Conservation (phyloP, 345 rosid species). For the Salix suchowensis region DNA sequence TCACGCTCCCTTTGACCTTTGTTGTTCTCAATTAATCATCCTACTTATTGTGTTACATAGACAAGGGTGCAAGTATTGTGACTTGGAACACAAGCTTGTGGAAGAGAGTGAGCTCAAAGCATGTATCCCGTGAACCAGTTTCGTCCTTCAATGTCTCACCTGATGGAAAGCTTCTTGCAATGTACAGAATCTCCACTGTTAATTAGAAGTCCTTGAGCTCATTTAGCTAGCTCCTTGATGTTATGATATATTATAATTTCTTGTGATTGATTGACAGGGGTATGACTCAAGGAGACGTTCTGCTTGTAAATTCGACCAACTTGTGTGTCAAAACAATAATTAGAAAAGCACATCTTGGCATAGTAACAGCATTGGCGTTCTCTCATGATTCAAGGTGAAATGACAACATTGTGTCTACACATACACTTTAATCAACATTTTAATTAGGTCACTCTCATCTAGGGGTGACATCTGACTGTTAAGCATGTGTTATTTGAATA, state of each 20-base stretch:
- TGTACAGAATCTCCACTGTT: slow-evolving; percentile 37
- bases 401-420: not conserved
- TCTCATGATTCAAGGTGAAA: slow-evolving; percentile 81
- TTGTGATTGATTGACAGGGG: slow-evolving; percentile 49
- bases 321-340: slow-evolving; percentile 42
- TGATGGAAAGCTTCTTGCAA: slow-evolving; percentile 74
- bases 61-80: slow-evolving; percentile 59
- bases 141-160: slow-evolving; percentile 72
- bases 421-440: not conserved
- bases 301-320: slow-evolving; percentile 46
- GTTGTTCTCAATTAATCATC: not conserved
- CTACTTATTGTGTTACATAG: slow-evolving; percentile 27
- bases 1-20: not conserved
- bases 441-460: not conserved
- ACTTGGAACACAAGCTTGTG: slow-evolving; percentile 68
- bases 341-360: slow-evolving; percentile 76
- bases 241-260: not conserved
- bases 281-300: slow-evolving; percentile 59
- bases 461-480: not conserved
- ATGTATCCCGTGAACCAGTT: slow-evolving; percentile 46
- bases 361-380: slow-evolving; percentile 76
- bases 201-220: slow-evolving; percentile 3
- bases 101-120: slow-evolving; percentile 56
- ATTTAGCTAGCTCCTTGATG: not conserved
- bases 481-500: slow-evolving; percentile 14